Evolutionary conservation across 768 basidiomycete species (phyloP).

Genomic region (Auriscalpium vulgare): DNA sequence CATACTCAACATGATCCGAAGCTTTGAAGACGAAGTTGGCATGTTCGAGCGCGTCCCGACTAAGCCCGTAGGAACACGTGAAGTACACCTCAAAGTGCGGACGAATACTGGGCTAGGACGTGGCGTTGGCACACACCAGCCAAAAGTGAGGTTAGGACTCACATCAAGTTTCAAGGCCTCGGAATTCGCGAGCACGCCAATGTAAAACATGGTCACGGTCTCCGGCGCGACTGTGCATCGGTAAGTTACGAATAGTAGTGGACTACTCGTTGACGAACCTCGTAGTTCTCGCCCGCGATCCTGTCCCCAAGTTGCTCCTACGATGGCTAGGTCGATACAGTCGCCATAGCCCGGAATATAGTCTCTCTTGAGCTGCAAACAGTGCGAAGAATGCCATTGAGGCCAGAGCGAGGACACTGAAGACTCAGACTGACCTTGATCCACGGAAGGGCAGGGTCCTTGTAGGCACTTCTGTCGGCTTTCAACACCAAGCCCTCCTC

Average conservation of each 20-base stretch:
- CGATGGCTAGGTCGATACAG: slow-evolving; percentile 64
- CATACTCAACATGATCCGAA: slow-evolving; percentile 30
- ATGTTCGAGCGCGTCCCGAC: slow-evolving; percentile 58
- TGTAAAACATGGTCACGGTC: slow-evolving; percentile 72
- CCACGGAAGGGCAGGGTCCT: slow-evolving; percentile 62
- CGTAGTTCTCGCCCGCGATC: slow-evolving; percentile 67
- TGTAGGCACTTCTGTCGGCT: slow-evolving; percentile 59
- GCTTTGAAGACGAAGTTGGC: slow-evolving; percentile 59
- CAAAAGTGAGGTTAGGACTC: slow-evolving; percentile 12
- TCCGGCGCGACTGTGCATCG: slow-evolving; percentile 51
- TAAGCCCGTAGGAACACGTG: slow-evolving; percentile 67
- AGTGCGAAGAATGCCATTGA: background rate
- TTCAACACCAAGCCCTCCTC: slow-evolving; percentile 78
- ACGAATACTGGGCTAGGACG: background rate
- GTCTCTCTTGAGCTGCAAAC: slow-evolving; percentile 60
- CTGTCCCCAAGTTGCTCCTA: slow-evolving; percentile 78
- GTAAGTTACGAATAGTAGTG: background rate
- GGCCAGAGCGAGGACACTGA: too few species aligned
- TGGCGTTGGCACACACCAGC: background rate
- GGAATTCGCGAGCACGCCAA: slow-evolving; percentile 56
- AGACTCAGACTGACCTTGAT: slow-evolving; percentile 48
- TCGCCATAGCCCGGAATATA: slow-evolving; percentile 85
- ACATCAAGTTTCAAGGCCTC: slow-evolving; percentile 34
- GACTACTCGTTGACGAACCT: slow-evolving; percentile 34
- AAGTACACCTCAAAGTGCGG: slow-evolving; percentile 73